These are phyloP conservation scores for Corylus avellana DNA, from an alignment of 306 rosid genomes.

Conservation along the genomic window DNA sequence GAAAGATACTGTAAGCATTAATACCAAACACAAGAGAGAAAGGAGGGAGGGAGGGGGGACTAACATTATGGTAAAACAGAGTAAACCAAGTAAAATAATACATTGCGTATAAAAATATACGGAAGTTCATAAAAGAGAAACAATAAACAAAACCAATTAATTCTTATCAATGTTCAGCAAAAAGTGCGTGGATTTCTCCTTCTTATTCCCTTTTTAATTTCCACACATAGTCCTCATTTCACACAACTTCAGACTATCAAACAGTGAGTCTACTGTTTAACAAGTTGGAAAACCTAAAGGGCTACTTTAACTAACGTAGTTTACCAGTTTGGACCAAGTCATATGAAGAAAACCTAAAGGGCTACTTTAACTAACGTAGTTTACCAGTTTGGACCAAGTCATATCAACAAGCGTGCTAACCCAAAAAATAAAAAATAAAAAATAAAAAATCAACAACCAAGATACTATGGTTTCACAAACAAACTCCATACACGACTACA, in stretches of 20 bases:
- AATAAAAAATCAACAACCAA: not conserved
- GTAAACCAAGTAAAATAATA: not conserved
- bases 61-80: too few relatives aligned
- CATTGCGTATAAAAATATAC: not conserved
- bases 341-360: too few relatives aligned
- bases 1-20: not conserved
- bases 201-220: not conserved
- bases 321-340: not conserved
- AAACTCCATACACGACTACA: constrained; percentile 19
- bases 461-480: constrained; percentile 13
- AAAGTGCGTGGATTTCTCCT: not conserved
- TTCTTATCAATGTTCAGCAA: not conserved
- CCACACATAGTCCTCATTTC: not conserved
- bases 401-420: constrained; percentile 6
- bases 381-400: too few relatives aligned
- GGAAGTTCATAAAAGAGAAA: not conserved
- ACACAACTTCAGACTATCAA: not conserved
- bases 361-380: too few relatives aligned
- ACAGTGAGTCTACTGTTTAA: not conserved
- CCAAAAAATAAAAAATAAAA: not conserved
- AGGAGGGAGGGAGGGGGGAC: not conserved
- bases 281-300: not conserved
- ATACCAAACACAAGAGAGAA: not conserved
- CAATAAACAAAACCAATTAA: not conserved
- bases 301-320: not conserved